phyloP scores from a whole-genome alignment of 441 rosid genomes.

The Geranium incanum region DNA sequence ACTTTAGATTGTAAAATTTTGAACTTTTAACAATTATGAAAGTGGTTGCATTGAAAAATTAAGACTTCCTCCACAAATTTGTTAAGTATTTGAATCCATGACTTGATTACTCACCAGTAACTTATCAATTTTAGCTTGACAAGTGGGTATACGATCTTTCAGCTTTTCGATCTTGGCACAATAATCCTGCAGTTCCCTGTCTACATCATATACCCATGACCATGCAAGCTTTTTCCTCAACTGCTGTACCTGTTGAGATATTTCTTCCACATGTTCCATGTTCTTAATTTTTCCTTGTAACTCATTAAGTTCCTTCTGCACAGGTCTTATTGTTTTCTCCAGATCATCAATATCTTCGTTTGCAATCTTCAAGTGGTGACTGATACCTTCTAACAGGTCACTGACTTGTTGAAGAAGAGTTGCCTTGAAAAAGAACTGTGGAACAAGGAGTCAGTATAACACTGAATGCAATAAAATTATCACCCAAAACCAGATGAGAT shows the following conservation, averaged over 20 bases:
- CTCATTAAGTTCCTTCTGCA: constrained; percentile 60
- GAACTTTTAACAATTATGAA: not conserved
- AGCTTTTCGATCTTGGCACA: constrained; percentile 45
- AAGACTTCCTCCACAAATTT: not conserved
- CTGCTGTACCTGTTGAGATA: constrained; percentile 52
- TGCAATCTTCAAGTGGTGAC: constrained; percentile 45
- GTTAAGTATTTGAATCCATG: not conserved
- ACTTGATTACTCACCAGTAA: constrained; percentile 44
- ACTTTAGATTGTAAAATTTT: not conserved
- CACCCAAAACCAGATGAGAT: constrained; percentile 13
- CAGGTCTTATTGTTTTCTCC: constrained; percentile 63
- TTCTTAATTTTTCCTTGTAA: constrained; percentile 63
- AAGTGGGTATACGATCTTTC: constrained; percentile 66
- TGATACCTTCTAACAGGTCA: constrained; percentile 61
- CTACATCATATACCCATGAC: constrained; percentile 84
- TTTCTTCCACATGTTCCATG: constrained; percentile 77
- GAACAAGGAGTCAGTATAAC: constrained; percentile 26
- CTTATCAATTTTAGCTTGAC: constrained; percentile 75
- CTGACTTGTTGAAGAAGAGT: constrained; percentile 91
- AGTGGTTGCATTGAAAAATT: not conserved
- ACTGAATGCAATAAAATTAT: constrained; percentile 13
- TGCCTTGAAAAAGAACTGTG: constrained; percentile 89
- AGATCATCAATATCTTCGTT: constrained; percentile 53
- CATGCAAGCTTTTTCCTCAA: constrained; percentile 86
- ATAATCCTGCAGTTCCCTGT: constrained; percentile 56